phyloP scores from a whole-genome alignment of 352 stramenopile genomes.

The Globisporangium camurandrum region DNA sequence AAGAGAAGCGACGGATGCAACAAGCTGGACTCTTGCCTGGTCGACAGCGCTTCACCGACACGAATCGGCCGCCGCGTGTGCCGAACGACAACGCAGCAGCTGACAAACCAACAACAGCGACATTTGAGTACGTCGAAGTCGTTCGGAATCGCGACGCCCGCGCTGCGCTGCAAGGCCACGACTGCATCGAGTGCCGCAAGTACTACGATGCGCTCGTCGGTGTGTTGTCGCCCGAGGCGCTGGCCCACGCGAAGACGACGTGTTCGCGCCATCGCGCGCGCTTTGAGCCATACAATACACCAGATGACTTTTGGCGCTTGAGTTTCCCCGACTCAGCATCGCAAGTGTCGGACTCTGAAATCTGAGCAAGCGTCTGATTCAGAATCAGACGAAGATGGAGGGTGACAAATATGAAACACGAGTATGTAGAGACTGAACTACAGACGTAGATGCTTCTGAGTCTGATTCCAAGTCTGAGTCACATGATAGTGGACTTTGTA shows the following conservation, averaged over 20 bases:
- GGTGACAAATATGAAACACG: too few relatives aligned
- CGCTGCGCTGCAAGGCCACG: slow-evolving; percentile 44
- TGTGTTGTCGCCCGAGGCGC: slow-evolving; percentile 24
- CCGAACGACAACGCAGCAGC: not conserved
- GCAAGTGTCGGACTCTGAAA: too few relatives aligned
- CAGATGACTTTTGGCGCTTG: slow-evolving; percentile 79
- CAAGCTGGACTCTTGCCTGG: not conserved
- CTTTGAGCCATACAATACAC: slow-evolving; percentile 71
- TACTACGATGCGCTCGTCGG: slow-evolving; percentile 71
- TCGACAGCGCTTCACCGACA: not conserved
- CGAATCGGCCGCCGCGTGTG: not conserved
- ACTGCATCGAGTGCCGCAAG: slow-evolving; percentile 69
- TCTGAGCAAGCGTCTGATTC: too few relatives aligned
- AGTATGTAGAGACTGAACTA: too few relatives aligned
- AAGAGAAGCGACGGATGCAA: slow-evolving; percentile 29
- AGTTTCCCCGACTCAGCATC: slow-evolving; percentile 67
- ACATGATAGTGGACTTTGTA: too few relatives aligned
- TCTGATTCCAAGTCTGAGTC: too few relatives aligned
- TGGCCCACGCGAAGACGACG: slow-evolving; percentile 30
- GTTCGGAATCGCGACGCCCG: slow-evolving; percentile 65
- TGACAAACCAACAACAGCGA: slow-evolving; percentile 13
- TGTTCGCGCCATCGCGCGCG: slow-evolving; percentile 73
- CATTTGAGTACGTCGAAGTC: slow-evolving; percentile 62
- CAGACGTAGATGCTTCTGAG: too few relatives aligned
- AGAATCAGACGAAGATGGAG: too few relatives aligned